phyloP scores from a whole-genome alignment of 1,139 yeast genomes.

The Zygosaccharomyces sapae region DNA sequence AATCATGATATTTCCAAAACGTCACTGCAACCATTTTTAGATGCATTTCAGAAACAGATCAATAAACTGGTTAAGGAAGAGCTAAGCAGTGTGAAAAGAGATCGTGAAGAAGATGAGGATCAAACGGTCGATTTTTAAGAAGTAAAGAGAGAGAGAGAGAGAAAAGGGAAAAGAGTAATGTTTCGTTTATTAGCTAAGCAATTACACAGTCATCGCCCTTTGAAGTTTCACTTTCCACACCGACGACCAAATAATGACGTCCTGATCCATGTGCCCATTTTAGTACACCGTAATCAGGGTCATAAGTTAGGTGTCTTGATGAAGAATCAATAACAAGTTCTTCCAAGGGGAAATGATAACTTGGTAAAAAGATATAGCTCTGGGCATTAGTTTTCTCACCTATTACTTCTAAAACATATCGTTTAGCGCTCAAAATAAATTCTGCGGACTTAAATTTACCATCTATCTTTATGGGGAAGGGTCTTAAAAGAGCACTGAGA shows the following conservation, averaged over 20 bases:
- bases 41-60: constrained; percentile 65
- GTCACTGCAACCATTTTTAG: constrained; percentile 67
- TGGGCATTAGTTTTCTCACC: constrained; percentile 38
- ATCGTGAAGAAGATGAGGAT: constrained; percentile 37
- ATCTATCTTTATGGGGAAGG: constrained; percentile 57
- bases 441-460: constrained; percentile 51
- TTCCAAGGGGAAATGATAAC: constrained; percentile 57
- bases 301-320: constrained; percentile 54
- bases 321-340: constrained; percentile 38
- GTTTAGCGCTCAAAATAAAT: constrained; percentile 50
- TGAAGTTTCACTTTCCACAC: constrained; percentile 4
- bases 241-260: constrained; percentile 32
- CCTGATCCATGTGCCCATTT: constrained; percentile 65
- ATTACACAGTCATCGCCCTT: constrained; percentile 15
- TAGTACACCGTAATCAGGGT: constrained; percentile 50
- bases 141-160: not conserved
- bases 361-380: constrained; percentile 65
- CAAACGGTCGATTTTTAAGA: constrained; percentile 4
- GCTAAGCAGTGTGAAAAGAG: constrained; percentile 44
- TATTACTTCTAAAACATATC: constrained; percentile 47
- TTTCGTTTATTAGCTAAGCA: constrained; percentile 5
- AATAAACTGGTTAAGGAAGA: constrained; percentile 54
- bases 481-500: constrained; percentile 64
- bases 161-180: not conserved
- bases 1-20: constrained; percentile 59